These are phyloP conservation scores for Posidonia australis DNA, from an alignment of 106 monocot genomes.

Conservation along the genomic window DNA sequence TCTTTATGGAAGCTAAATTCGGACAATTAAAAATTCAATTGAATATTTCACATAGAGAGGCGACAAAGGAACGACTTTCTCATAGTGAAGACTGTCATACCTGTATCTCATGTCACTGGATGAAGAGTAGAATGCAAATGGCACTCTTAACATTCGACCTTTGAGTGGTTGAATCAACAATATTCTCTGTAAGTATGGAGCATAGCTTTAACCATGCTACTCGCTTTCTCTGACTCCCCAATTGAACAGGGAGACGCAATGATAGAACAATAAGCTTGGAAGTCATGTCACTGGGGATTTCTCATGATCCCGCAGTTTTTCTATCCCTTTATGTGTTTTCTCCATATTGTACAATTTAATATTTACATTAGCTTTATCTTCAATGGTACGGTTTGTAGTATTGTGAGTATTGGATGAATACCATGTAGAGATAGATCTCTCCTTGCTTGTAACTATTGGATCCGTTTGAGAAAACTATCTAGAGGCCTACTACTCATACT, in stretches of 20 bases:
- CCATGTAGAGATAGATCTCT: not conserved
- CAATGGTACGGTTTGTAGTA: not conserved
- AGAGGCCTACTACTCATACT: slow-evolving; percentile 5
- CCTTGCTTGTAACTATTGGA: slow-evolving; percentile 7
- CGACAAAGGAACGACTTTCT: not conserved
- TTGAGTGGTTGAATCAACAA: not conserved
- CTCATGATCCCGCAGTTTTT: not conserved
- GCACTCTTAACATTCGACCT: no score
- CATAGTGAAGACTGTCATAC: not conserved
- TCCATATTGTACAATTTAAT: slow-evolving; percentile 5
- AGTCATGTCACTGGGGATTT: slow-evolving; percentile 27
- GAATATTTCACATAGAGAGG: no score
- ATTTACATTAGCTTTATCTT: slow-evolving; percentile 2
- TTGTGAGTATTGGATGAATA: not conserved
- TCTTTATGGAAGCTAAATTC: no score
- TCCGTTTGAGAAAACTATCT: slow-evolving; percentile 1
- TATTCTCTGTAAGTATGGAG: not conserved
- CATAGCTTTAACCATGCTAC: slow-evolving; percentile 24
- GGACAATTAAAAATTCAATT: no score
- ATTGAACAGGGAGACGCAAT: slow-evolving; percentile 66
- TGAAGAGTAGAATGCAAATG: not conserved
- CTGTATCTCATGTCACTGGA: not conserved
- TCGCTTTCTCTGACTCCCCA: slow-evolving; percentile 63
- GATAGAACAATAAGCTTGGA: slow-evolving; percentile 52
- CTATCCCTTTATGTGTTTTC: slow-evolving; percentile 6